Evolutionary conservation across 805 yeast genomes (phyloP).

Genomic region (Diddensiella santjacobensis): DNA sequence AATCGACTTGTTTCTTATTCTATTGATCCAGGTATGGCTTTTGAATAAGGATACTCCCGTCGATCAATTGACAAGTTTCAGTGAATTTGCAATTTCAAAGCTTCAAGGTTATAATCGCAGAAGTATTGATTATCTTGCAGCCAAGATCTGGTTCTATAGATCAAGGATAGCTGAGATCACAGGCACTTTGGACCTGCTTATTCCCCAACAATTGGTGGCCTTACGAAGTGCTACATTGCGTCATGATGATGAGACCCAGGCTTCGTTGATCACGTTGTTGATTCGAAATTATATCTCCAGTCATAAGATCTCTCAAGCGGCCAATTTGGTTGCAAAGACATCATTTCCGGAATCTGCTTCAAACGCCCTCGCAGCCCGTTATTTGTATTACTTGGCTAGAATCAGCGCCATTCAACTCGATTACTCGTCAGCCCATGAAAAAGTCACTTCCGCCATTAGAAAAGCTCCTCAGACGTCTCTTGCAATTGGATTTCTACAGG

Average conservation of each 20-base stretch:
- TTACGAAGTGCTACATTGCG: slow-evolving; percentile 86
- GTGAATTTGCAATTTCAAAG: slow-evolving; percentile 30
- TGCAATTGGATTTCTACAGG: slow-evolving; percentile 83
- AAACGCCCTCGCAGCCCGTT: slow-evolving; percentile 86
- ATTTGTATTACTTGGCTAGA: slow-evolving; percentile 85
- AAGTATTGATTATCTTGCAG: slow-evolving; percentile 77
- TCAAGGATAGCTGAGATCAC: slow-evolving; percentile 69
- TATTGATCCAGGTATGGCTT: slow-evolving; percentile 71
- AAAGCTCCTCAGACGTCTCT: slow-evolving; percentile 89
- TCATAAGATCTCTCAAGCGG: slow-evolving; percentile 83
- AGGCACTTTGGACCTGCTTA: slow-evolving; percentile 46
- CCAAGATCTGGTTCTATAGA: slow-evolving; percentile 91
- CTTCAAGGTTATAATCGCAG: slow-evolving; percentile 69
- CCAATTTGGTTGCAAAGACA: slow-evolving; percentile 82
- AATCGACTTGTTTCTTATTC: slow-evolving; percentile 70
- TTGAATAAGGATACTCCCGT: slow-evolving; percentile 55
- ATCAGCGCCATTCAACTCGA: slow-evolving; percentile 89
- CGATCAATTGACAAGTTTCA: slow-evolving; percentile 46
- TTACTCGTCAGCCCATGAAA: slow-evolving; percentile 86
- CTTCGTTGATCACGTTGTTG: slow-evolving; percentile 78
- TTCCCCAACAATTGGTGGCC: slow-evolving; percentile 67
- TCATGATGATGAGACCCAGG: slow-evolving; percentile 89
- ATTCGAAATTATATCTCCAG: slow-evolving; percentile 72
- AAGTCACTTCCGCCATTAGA: slow-evolving; percentile 89
- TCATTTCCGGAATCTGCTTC: slow-evolving; percentile 84